Evolutionary conservation across 2,329 filamentous ascomycete genomes (phyloP), one percentile per base, ranked within the genome.

Genomic region (Penicillium digitatum): DNA sequence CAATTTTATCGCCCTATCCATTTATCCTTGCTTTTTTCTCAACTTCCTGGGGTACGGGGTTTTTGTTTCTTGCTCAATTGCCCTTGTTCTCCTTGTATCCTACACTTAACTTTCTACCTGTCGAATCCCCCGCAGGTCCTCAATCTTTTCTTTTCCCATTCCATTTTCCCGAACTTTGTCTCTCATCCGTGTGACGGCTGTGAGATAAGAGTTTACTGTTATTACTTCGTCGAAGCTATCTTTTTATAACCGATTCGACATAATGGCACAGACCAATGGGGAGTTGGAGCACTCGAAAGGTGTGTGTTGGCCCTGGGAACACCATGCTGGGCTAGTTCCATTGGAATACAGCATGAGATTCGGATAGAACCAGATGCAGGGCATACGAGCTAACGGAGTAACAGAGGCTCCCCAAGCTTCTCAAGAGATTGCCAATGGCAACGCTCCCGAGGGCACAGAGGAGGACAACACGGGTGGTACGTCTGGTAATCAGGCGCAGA

Each of bases 241-340:
- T 27, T 50, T 27, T 50, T 49, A 59, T 56, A 55, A 58, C 50
- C 45, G 48, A 55, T 53, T 53, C 46, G 56, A 57, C 62, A 63
- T 56, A 65, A 76, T 76, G 74, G 70, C 71, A 43, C 68, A 75
- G 61, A 65, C 68, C 55, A 74, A 74, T 71, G 72, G 68, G 50
- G 67, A 69, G 32, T 57, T 66, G 63, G 72, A 74, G 67, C 66
- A 70, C 68, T 69, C 71, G 58, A 70, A 74, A 72, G 74, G 74
- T 75, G 59, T 42, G 43, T 51, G 22, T 45, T 39, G 22, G 42
- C 44, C 38, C 39, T 48, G 46, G 34, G 52, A 52, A 40, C 49
- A 34, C 49, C 34, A 31, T 32, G 31, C 20, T 47, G 51, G 52
- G 54, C 57, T 59, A 48, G 39, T 37, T 42, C 43, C 54, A 38